These are phyloP conservation scores for Tolypocladium guangdongense DNA, from an alignment of 2,329 filamentous ascomycete genomes.

Conservation along the genomic window DNA sequence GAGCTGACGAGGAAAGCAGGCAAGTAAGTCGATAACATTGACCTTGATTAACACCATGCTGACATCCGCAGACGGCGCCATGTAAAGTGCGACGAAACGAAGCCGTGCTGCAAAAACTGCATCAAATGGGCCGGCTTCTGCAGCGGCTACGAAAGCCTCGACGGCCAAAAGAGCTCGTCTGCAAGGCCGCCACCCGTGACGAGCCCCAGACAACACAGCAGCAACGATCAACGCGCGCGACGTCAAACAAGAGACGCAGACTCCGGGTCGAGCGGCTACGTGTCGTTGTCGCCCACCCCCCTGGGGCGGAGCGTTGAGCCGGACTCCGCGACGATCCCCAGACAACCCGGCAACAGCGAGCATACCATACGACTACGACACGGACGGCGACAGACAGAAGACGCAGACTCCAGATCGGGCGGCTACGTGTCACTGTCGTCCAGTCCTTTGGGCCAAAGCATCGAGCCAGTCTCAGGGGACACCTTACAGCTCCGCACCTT, in stretches of 20 bases:
- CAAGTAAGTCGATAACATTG: conserved; percentile 13
- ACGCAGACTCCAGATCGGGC: neutral
- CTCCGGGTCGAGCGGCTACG: neutral
- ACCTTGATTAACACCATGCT: neutral
- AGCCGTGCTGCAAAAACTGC: conserved; percentile 22
- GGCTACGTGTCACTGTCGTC: neutral
- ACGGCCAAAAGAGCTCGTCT: neutral
- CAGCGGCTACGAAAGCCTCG: conserved; percentile 17
- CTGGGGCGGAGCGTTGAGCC: neutral
- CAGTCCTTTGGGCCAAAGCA: neutral
- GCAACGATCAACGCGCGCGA: neutral
- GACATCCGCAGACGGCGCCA: conserved; percentile 16
- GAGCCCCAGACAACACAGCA: neutral
- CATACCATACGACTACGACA: neutral
- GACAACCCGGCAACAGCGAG: neutral
- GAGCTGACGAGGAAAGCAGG: conserved; percentile 7
- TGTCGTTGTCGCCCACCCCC: neutral
- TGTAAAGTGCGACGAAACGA: conserved; percentile 25
- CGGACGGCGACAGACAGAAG: neutral
- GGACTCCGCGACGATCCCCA: neutral
- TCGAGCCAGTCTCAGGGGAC: neutral
- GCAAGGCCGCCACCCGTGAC: neutral
- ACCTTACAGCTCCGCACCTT: conserved; percentile 11
- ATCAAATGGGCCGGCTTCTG: conserved; percentile 24
- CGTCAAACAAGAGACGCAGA: neutral